Evolutionary conservation across 164 flowering plant genomes (phyloP), one percentile per base, ranked within the genome.

Genomic region (Tetracentron sinense): DNA sequence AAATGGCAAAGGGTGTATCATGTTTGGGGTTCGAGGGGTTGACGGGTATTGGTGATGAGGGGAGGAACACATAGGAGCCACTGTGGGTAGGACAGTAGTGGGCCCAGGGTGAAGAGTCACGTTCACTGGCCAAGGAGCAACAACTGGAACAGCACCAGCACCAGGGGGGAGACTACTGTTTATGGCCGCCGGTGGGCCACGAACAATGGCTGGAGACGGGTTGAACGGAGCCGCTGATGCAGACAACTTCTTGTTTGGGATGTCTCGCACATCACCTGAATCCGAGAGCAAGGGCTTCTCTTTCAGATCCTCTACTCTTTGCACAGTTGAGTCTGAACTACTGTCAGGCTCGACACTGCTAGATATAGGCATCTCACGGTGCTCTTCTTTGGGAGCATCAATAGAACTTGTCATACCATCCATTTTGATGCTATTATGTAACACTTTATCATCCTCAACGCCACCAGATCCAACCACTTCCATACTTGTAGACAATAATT

Each of bases 151-250:
- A 44, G 77, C 67, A 58, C 81, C 82, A 50, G 89, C 81, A 69
- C 82, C 82, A 63, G 87, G 62, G 56, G 90, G 93, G 52, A 79
- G 71, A 60, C 81, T 70, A 19, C 90, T 79, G 63, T 76, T 90
- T 79, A 88, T 74, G 56, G 90, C 54, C 64, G 85, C 55, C 8
- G 92, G 85, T 22, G 84, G 69, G 60, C 83, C 76, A 68, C 87
- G 89, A 35, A 72, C 62, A 66, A 67, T 60, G 23, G 73, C 42
- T 53, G 84, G 75, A 57, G 91, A 83, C 42, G 99, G 99, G 65
- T 78, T 91, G 72, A 87, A 91, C 51, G 99, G 99, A 71, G 86
- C 83, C 26, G 99, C 99, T 52, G 88, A 89, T 51, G 99, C 99
- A 62, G 99, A 94, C 68, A 94, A 77, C 73, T 89, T 90, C 79